Evolutionary conservation across 768 basidiomycete genomes (phyloP).

Genomic region (Leccinum truebloodii): DNA sequence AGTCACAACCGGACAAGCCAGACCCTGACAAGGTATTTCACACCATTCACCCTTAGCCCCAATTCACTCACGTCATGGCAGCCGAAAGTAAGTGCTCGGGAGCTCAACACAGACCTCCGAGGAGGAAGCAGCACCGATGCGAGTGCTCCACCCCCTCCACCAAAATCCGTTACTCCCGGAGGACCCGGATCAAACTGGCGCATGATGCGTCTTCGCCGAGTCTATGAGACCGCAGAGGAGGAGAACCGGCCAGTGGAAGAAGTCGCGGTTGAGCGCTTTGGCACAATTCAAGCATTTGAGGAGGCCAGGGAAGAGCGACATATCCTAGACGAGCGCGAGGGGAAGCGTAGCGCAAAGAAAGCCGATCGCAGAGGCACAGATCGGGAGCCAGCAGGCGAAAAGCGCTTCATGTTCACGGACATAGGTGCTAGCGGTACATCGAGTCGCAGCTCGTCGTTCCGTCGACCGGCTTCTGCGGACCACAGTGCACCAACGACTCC

Average conservation of each 20-base stretch:
- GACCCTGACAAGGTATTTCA: conserved; percentile 68
- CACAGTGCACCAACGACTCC: conserved; percentile 63
- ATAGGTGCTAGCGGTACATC: conserved; percentile 61
- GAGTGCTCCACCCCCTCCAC: conserved; percentile 36
- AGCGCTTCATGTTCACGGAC: conserved; percentile 70
- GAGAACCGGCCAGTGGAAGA: conserved; percentile 72
- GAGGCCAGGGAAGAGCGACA: conserved; percentile 87
- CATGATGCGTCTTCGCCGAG: conserved; percentile 92
- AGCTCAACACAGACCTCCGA: conserved; percentile 61
- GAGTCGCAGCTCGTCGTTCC: conserved; percentile 85
- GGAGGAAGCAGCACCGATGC: conserved; percentile 44
- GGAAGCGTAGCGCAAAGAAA: conserved; percentile 44
- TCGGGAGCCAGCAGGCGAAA: conserved; percentile 43
- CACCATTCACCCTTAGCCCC: not conserved
- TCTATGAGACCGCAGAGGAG: conserved; percentile 89
- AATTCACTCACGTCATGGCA: conserved; percentile 32
- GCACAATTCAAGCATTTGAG: conserved; percentile 79
- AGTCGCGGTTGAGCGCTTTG: conserved; percentile 87
- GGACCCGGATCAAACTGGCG: conserved; percentile 96
- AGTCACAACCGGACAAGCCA: conserved; percentile 55
- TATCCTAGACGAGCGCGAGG: conserved; percentile 81
- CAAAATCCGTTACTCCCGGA: conserved; percentile 67
- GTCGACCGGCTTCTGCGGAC: conserved; percentile 69
- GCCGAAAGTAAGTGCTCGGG: conserved; percentile 60
- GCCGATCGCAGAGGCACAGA: conserved; percentile 40